phyloP scores from a whole-genome alignment of 2,329 filamentous ascomycete genomes.

The Colletotrichum tabaci region DNA sequence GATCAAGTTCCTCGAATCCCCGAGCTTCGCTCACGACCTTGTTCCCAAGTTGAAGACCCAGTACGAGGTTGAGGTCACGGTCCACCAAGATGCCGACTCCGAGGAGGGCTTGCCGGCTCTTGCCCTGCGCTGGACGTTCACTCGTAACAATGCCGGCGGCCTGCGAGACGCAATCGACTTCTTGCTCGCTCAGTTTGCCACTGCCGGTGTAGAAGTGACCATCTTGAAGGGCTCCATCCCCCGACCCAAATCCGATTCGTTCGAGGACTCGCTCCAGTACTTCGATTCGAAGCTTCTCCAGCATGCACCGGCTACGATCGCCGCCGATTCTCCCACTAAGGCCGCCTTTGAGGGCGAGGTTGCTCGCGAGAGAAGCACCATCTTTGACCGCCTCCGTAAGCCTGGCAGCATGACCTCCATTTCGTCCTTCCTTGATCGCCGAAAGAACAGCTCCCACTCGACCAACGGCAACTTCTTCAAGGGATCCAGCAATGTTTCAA shows the following conservation, averaged over 20 bases:
- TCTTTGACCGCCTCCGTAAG: slow-evolving; percentile 95
- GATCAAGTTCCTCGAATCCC: slow-evolving; percentile 84
- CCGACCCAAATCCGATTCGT: slow-evolving; percentile 98
- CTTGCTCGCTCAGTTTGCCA: slow-evolving; percentile 86
- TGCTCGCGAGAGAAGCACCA: slow-evolving; percentile 82
- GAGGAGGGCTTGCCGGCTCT: slow-evolving; percentile 72
- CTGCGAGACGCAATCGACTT: slow-evolving; percentile 97
- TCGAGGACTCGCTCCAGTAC: slow-evolving; percentile 96
- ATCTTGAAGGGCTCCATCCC: slow-evolving; percentile 95
- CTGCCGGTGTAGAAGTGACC: slow-evolving; percentile 88
- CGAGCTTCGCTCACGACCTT: slow-evolving; percentile 85
- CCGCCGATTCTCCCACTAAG: slow-evolving; percentile 91
- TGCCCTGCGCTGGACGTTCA: slow-evolving; percentile 84
- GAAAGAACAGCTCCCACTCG: slow-evolving; percentile 93
- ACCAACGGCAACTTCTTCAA: slow-evolving; percentile 91
- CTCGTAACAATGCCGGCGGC: slow-evolving; percentile 95
- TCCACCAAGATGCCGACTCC: slow-evolving; percentile 75
- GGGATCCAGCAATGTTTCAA: slow-evolving; percentile 90
- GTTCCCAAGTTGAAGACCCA: slow-evolving; percentile 89
- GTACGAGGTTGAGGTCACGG: slow-evolving; percentile 89
- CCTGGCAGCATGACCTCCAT: slow-evolving; percentile 95
- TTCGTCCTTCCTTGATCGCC: slow-evolving; percentile 93
- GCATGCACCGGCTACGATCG: slow-evolving; percentile 85
- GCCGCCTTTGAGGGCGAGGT: slow-evolving; percentile 87
- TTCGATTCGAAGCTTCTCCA: slow-evolving; percentile 98